Conservation (phyloP, 495 filamentous ascomycete species). For the Penicillium pancosmium region DNA sequence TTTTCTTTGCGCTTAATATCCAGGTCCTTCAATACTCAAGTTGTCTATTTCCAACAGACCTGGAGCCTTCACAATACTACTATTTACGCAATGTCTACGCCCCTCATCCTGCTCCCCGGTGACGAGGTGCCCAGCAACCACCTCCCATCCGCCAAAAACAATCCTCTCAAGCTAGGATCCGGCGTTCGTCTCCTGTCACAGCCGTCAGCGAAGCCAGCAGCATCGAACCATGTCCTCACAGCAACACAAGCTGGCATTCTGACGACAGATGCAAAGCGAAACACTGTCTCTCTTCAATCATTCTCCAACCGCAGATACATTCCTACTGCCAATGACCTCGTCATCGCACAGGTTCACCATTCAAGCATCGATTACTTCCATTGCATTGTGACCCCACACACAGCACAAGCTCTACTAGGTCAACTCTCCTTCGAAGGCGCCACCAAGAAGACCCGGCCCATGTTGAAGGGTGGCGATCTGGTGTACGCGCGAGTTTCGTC, state of each 20-base stretch:
- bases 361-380: slow-evolving; percentile 76
- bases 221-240: slow-evolving; percentile 53
- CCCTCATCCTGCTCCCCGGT: slow-evolving; percentile 72
- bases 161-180: slow-evolving; percentile 79
- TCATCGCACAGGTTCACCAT: slow-evolving; percentile 82
- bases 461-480: slow-evolving; percentile 69
- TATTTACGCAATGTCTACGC: slow-evolving; percentile 41
- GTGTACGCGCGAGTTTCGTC: slow-evolving; percentile 83
- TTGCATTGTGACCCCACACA: slow-evolving; percentile 69
- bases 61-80: neutral
- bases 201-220: slow-evolving; percentile 23
- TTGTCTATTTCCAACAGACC: neutral
- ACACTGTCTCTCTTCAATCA: slow-evolving; percentile 48
- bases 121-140: slow-evolving; percentile 63
- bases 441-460: slow-evolving; percentile 87
- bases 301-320: slow-evolving; percentile 66
- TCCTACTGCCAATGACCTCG: slow-evolving; percentile 73
- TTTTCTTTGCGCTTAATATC: neutral
- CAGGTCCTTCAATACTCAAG: slow-evolving; percentile 3
- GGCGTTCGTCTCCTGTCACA: slow-evolving; percentile 63
- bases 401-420: slow-evolving; percentile 73
- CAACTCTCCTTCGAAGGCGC: slow-evolving; percentile 90
- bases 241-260: slow-evolving; percentile 81
- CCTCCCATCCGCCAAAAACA: slow-evolving; percentile 64
- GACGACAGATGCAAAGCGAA: slow-evolving; percentile 73